phyloP scores from a whole-genome alignment of 2,329 filamentous ascomycete species.

The Aspergillus jensenii region DNA sequence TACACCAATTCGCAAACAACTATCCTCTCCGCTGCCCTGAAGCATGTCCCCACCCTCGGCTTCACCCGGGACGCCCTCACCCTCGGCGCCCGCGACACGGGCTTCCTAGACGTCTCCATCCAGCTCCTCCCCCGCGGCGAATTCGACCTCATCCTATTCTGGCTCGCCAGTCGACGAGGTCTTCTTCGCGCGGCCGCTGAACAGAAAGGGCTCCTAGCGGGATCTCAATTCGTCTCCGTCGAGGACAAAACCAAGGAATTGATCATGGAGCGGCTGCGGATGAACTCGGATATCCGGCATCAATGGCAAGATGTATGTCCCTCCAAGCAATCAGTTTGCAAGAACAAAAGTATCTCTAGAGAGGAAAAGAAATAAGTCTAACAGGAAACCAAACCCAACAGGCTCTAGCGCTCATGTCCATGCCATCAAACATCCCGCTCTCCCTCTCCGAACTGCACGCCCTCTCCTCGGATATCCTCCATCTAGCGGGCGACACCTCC shows the following conservation, averaged over 20 bases:
- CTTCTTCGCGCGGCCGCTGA: constrained; percentile 37
- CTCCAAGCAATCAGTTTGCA: background rate
- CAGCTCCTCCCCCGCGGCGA: constrained; percentile 77
- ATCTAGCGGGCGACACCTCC: constrained; percentile 74
- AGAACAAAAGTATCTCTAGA: background rate
- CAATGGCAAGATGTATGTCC: constrained; percentile 80
- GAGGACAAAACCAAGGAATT: constrained; percentile 68
- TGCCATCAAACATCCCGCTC: constrained; percentile 72
- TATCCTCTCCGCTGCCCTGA: constrained; percentile 79
- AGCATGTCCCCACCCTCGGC: constrained; percentile 75
- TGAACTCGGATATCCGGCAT: constrained; percentile 69
- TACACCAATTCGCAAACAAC: constrained; percentile 63
- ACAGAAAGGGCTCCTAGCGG: constrained; percentile 25
- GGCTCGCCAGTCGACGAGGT: constrained; percentile 42
- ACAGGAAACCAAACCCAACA: constrained; percentile 34
- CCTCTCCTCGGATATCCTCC: constrained; percentile 90
- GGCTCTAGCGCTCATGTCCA: constrained; percentile 88
- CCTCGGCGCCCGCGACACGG: constrained; percentile 77
- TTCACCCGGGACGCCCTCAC: constrained; percentile 74
- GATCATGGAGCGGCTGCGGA: constrained; percentile 73
- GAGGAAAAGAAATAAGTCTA: background rate
- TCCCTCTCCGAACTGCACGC: constrained; percentile 76
- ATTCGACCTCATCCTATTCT: constrained; percentile 70
- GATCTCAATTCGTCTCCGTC: constrained; percentile 44
- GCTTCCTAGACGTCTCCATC: constrained; percentile 82